A percentile compares a stretch with the other conserved stretches of the same genome.
Evolutionary conservation across 2,329 filamentous ascomycete genomes (phyloP).

Genomic region (Fusarium mexicanum): DNA sequence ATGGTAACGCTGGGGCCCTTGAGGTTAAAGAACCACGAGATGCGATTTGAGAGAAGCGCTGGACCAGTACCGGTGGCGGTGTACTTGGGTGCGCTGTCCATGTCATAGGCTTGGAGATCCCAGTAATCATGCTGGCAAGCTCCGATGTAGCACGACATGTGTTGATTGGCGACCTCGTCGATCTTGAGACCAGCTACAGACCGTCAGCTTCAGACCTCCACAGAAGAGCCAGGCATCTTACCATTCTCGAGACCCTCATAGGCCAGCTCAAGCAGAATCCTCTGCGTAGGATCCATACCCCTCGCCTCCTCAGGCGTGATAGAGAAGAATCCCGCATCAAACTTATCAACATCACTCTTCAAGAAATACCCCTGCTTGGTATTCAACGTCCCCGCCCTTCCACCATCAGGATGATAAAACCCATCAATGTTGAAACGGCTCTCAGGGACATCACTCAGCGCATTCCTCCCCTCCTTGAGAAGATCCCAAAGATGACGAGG

Average conservation of each 20-base stretch:
- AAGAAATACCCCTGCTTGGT: not conserved
- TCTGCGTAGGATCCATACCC: conserved; percentile 6
- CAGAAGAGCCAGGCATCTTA: not conserved
- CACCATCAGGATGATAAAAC: not conserved
- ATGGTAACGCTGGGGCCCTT: conserved; percentile 8
- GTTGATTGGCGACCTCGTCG: not conserved
- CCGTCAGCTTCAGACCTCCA: not conserved
- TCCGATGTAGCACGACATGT: conserved; percentile 5
- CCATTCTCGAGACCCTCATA: not conserved
- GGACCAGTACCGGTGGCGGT: not conserved
- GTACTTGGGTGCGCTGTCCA: conserved; percentile 6
- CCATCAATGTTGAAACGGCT: not conserved
- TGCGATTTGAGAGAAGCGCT: not conserved
- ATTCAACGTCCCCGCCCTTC: not conserved
- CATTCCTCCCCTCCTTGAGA: not conserved
- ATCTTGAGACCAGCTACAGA: not conserved
- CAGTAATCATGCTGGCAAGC: conserved; percentile 8
- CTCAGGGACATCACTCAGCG: not conserved
- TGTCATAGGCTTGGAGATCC: conserved; percentile 4
- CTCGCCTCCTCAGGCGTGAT: not conserved
- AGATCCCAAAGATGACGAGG: conserved; percentile 4
- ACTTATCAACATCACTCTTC: not conserved
- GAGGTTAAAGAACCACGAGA: conserved; percentile 4
- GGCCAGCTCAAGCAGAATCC: not conserved
- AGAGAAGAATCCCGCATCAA: not conserved